Evolutionary conservation across 1,284 basidiomycete genomes (phyloP), one percentile per base, ranked within the genome.

Genomic region (Moesziomyces parantarcticus): DNA sequence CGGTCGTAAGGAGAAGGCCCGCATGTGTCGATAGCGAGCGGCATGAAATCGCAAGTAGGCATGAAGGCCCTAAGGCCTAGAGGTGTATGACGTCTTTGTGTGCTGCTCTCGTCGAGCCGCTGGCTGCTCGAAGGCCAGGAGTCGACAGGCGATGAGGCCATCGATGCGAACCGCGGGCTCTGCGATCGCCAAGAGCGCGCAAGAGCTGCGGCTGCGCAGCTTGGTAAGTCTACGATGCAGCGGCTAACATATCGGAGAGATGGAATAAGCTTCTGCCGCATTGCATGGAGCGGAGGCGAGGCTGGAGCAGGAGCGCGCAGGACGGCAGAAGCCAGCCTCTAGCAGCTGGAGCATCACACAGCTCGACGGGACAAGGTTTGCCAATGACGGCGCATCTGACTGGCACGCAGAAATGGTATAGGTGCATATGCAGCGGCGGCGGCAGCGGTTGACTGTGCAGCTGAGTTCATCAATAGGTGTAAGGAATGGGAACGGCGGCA

Each of bases 261-360:
- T 36, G 25, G 26, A 29, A 41, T 60, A 57, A 61, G 50, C 58
- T 67, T 53, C 57, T 18, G 22, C 54, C 57, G 64, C 58, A 60
- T 57, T 36, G 34, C 34, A 36, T 16, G 34, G 34, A 18, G 34
- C 16, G 21, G n/a, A 54, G 50, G 14, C 18, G 4, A 20, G 14
- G n/a, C 36, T n/a, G 7, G 22, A 26, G 11, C 22, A 56, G 29
- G 20, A 46, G 21, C n/a, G 34, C 16, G 34, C 34, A 14, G 34
- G 14, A 36, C 10, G 34, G 11, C 34, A 18, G 13, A 36, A 36
- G 34, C 34, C 16, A 18, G 14, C 13, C 3, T 16, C 29, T 32
- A 11, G 34, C 34, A 36, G 16, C 13, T 16, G 2, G 34, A 16
- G 16, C n/a, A n/a, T n/a, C n/a, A n/a, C n/a, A n/a, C n/a, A n/a